These are phyloP conservation scores for Neurospora tetraspora DNA, from an alignment of 495 filamentous ascomycete genomes.

Conservation along the genomic window DNA sequence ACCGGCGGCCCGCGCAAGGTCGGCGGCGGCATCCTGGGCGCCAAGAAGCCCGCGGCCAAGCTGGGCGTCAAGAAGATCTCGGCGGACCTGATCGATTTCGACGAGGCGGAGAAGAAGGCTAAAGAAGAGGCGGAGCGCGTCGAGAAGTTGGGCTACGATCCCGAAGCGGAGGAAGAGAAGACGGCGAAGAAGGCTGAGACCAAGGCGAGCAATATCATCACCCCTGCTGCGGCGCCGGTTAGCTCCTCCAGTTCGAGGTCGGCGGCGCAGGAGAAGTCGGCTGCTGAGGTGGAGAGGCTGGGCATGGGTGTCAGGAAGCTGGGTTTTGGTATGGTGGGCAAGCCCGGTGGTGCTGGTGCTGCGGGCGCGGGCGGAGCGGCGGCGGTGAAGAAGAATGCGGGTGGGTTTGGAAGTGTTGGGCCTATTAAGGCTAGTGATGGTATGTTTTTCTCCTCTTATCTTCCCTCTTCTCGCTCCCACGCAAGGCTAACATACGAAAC, in stretches of 20 bases:
- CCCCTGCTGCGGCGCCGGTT: constrained; percentile 55
- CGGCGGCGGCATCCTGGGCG: constrained; percentile 59
- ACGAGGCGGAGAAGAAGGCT: constrained; percentile 92
- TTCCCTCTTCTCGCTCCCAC: background rate
- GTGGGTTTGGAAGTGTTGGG: constrained; percentile 78
- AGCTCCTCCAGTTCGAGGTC: constrained; percentile 51
- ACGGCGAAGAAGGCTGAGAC: constrained; percentile 24
- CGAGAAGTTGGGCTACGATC: constrained; percentile 95
- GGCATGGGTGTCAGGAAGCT: constrained; percentile 84
- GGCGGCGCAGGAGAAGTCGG: constrained; percentile 48
- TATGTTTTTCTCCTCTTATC: constrained; percentile 32
- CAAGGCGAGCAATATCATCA: constrained; percentile 44
- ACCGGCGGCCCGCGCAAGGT: constrained; percentile 58
- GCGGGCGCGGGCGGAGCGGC: constrained; percentile 41
- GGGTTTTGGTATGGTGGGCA: constrained; percentile 80
- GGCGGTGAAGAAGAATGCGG: constrained; percentile 60
- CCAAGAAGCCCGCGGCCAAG: constrained; percentile 90
- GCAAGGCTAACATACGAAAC: constrained; percentile 11
- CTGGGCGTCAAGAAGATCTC: constrained; percentile 86
- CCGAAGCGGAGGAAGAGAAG: constrained; percentile 69
- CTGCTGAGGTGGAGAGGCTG: constrained; percentile 71
- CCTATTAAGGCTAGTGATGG: constrained; percentile 62
- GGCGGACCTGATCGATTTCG: constrained; percentile 77
- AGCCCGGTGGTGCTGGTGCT: constrained; percentile 39
- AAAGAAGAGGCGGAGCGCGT: constrained; percentile 96